Conservation (phyloP, 768 basidiomycete species). For the Rhizopogon vesiculosus region DNA sequence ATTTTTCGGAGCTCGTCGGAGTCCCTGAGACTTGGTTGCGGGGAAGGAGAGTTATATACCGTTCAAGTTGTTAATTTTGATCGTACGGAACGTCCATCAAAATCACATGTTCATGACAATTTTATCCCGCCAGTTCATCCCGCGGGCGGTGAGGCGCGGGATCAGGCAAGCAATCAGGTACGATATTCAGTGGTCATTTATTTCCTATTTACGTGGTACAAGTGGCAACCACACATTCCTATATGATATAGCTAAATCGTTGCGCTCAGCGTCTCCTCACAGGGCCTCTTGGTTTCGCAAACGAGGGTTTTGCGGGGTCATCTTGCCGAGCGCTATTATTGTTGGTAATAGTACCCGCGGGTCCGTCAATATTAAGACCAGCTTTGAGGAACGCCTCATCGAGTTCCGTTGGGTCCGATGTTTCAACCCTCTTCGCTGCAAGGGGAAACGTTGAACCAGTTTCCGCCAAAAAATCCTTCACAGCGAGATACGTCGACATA, state of each 20-base stretch:
- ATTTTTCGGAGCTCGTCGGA: slow-evolving; percentile 22
- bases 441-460: slow-evolving; percentile 36
- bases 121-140: no score
- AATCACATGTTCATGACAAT: no score
- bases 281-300: slow-evolving; percentile 70
- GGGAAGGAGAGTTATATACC: no score
- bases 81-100: no score
- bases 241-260: not conserved
- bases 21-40: not conserved
- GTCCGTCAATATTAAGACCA: slow-evolving; percentile 42
- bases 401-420: slow-evolving; percentile 73
- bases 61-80: no score
- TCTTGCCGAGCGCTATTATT: slow-evolving; percentile 13
- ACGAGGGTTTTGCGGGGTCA: slow-evolving; percentile 35
- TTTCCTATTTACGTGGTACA: no score
- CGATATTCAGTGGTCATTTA: no score
- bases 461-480: slow-evolving; percentile 46
- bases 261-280: slow-evolving; percentile 41
- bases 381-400: slow-evolving; percentile 55
- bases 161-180: no score
- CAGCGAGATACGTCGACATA: slow-evolving; percentile 48
- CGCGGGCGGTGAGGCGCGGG: no score
- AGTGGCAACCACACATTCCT: no score
- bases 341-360: slow-evolving; percentile 1
- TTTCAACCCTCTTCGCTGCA: slow-evolving; percentile 70